A percentile compares a stretch with the other conserved stretches of the same genome.
phyloP scores from a whole-genome alignment of 2,329 filamentous ascomycete genomes.

The Alternaria ethzedia region DNA sequence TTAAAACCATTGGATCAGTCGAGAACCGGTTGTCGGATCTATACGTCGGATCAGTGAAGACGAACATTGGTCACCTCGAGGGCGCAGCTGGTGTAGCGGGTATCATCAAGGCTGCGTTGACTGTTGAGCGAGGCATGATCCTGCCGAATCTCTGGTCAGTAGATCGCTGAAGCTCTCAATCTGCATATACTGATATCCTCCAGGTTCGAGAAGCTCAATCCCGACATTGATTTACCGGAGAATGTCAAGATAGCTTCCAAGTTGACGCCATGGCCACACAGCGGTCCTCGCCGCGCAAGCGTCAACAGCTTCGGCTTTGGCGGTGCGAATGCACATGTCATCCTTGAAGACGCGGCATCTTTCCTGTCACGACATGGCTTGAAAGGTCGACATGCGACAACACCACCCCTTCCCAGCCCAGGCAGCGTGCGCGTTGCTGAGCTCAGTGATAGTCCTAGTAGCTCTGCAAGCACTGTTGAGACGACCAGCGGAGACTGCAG shows the following conservation, averaged over 20 bases:
- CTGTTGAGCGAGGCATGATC: constrained; percentile 49
- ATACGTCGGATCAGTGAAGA: constrained; percentile 38
- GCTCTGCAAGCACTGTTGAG: constrained; percentile 3
- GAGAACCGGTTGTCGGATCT: constrained; percentile 25
- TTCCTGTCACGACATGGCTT: constrained; percentile 2
- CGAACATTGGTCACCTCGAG: constrained; percentile 45
- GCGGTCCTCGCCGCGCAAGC: constrained; percentile 46
- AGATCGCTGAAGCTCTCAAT: constrained; percentile 19
- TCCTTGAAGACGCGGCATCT: constrained; percentile 16
- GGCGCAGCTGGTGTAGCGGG: constrained; percentile 29
- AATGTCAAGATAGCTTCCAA: constrained; percentile 10
- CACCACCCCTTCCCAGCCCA: constrained; percentile 17
- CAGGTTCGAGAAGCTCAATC: constrained; percentile 11
- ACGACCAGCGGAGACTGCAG: background rate
- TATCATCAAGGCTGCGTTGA: constrained; percentile 49
- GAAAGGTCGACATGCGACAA: constrained; percentile 18
- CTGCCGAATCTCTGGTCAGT: constrained; percentile 42
- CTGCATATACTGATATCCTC: background rate
- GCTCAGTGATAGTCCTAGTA: background rate
- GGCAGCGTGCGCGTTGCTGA: background rate
- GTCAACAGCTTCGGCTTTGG: constrained; percentile 58
- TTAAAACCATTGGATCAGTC: constrained; percentile 29
- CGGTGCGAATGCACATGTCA: constrained; percentile 47
- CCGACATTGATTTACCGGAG: background rate
- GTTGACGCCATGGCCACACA: constrained; percentile 24